Base-by-base conservation (phyloP, 257 asterid genomes). In the Nemophila menziesii region DNA sequence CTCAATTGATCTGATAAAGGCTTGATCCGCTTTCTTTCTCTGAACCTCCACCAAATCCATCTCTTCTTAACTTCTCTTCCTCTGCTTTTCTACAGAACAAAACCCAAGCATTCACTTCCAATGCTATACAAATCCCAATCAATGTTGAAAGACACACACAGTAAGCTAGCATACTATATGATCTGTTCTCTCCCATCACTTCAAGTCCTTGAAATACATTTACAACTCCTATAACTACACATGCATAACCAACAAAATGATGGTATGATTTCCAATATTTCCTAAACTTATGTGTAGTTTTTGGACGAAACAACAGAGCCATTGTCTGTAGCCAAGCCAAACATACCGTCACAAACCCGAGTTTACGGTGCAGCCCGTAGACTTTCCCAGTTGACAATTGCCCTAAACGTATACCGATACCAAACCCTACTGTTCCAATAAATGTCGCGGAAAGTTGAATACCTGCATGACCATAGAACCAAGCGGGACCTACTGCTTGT, bases 31-130 rank as follows among this genome's bases (percentile, higher is more conserved):
- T 78, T 15, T 44, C 72, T 23, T 78, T 84, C 8, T 65, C 86
- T 18, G 85, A 71, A 50, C 46, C 47, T 2, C 79, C 95, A 49
- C 78, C 68, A 24, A 84, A 20, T 4, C 97, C 97, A 16, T 78
- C 95, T 29, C 90, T 80, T 55, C 78, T 84, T 23, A 89, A 26
- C 67, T 84, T 76, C 14, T 84, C 95, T 34, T 89, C 98, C 63
- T 84, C 84, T 0, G 92, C 65, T 39, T 78, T 89, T 41, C 96
- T 71, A 49, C 96, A 89, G 42, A 84, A 84, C 36, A 84, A 48
- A 20, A 84, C 94, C 98, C 98, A 89, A 26, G 94, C 62, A 64
- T 89, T 89, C 60, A 89, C 95, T 52, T 89, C 98, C 62, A 89
- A 36, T 0, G 92, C 98, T 33, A 89, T 41, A 52, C 80, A 72